These are phyloP conservation scores for Pythium apleroticum DNA, from an alignment of 352 stramenopile genomes.

Conservation along the genomic window DNA sequence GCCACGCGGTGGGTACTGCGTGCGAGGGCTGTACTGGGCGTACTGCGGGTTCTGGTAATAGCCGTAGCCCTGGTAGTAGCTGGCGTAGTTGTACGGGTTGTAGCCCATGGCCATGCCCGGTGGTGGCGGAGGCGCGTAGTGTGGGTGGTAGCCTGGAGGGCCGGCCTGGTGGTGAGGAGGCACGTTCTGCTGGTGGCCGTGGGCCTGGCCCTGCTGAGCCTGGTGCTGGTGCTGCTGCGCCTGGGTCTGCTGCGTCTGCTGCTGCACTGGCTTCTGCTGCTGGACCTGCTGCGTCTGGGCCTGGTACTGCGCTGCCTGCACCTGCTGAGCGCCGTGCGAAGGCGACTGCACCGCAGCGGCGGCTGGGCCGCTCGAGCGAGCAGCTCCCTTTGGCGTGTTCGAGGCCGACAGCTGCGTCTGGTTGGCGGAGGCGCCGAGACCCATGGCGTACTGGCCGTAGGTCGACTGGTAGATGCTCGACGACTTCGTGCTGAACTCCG, in stretches of 20 bases:
- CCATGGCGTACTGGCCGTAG: conserved; percentile 85
- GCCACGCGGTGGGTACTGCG: conserved; percentile 81
- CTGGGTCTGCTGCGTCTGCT: conserved; percentile 12
- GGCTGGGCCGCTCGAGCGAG: conserved; percentile 11
- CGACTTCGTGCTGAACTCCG: conserved; percentile 55
- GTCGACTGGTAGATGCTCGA: conserved; percentile 70
- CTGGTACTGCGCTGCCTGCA: conserved; percentile 29
- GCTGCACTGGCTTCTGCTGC: conserved; percentile 30
- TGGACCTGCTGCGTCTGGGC: conserved; percentile 30
- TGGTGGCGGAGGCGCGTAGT: conserved; percentile 81
- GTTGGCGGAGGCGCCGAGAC: conserved; percentile 45
- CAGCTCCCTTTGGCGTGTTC: conserved; percentile 58
- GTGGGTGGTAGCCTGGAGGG: conserved; percentile 76
- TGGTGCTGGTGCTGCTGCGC: conserved; percentile 35
- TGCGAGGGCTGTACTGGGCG: conserved; percentile 83
- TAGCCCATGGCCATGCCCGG: conserved; percentile 86
- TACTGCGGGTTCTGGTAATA: conserved; percentile 90
- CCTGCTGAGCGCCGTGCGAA: conserved; percentile 35
- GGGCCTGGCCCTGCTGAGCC: conserved; percentile 21
- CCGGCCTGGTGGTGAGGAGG: conserved; percentile 65
- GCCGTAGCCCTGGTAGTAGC: conserved; percentile 85
- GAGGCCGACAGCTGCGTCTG: conserved; percentile 34
- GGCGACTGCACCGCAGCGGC: conserved; percentile 53
- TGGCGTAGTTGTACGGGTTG: conserved; percentile 88
- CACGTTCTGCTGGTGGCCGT: conserved; percentile 42